Conservation (phyloP, 441 rosid genomes). For the Flueggea neowawraea region DNA sequence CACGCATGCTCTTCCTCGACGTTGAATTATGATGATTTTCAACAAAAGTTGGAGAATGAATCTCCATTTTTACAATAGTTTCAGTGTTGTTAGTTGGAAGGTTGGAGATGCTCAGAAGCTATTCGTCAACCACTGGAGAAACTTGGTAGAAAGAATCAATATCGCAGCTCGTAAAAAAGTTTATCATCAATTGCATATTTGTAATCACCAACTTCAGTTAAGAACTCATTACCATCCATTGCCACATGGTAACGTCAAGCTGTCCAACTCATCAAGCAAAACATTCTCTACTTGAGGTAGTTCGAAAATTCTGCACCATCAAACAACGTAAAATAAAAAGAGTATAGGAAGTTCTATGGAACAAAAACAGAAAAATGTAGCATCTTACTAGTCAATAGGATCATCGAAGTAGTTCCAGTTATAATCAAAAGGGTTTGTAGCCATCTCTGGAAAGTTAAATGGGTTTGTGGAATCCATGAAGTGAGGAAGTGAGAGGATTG, state of each 20-base stretch:
- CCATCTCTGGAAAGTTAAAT: background rate
- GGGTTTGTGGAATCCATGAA: background rate
- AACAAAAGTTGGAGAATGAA: background rate
- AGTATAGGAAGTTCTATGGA: background rate
- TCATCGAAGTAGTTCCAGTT: background rate
- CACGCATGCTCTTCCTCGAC: background rate
- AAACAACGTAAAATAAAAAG: background rate
- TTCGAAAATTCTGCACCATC: background rate
- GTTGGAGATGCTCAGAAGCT: background rate
- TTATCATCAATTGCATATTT: background rate
- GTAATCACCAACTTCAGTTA: background rate
- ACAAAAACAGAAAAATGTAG: background rate
- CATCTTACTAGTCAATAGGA: background rate
- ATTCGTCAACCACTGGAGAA: background rate
- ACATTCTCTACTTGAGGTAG: too few relatives aligned
- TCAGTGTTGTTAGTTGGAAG: background rate
- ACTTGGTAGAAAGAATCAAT: background rate
- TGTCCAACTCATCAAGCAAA: too few relatives aligned
- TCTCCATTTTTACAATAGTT: background rate
- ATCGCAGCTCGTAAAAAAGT: background rate
- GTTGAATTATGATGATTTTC: background rate
- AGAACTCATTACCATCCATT: background rate
- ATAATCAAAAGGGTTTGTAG: background rate
- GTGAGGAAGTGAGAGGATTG: background rate
- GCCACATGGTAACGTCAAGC: too few relatives aligned